Percentiles rank a stretch among this genome's conserved stretches.
These are phyloP conservation scores for Cinchona pubescens DNA, from an alignment of 257 asterid genomes.

Conservation along the genomic window DNA sequence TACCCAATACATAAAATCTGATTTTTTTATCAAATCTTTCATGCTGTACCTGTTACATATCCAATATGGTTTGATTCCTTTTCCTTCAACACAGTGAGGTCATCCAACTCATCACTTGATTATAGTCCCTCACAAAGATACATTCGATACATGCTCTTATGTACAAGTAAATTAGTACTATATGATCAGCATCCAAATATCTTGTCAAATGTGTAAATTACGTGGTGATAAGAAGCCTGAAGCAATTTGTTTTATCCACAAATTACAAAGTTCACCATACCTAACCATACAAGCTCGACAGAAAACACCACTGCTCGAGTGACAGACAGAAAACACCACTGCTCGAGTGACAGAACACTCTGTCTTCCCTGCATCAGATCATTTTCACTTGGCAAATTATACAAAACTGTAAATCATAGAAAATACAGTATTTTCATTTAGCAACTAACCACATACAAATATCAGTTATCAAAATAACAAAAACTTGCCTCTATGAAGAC, in stretches of 20 bases:
- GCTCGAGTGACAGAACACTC: conserved; percentile 87
- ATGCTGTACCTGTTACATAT: conserved; percentile 74
- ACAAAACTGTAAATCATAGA: neutral
- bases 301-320: conserved; percentile 63
- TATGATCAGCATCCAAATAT: neutral
- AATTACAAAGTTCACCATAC: conserved; percentile 45
- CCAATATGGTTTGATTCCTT: conserved; percentile 72
- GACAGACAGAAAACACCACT: conserved; percentile 66
- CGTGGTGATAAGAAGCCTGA: neutral
- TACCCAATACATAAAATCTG: conserved; percentile 50
- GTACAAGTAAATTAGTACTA: too few species aligned
- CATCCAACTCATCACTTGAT: conserved; percentile 76
- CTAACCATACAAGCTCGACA: conserved; percentile 85
- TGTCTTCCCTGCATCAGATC: conserved; percentile 63
- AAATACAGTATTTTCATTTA: neutral
- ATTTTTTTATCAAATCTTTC: neutral
- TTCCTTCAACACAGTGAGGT: conserved; percentile 72
- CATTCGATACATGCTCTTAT: too few species aligned
- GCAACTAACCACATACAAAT: conserved; percentile 61
- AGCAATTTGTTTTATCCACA: neutral
- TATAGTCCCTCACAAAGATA: too few species aligned
- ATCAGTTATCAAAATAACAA: too few species aligned
- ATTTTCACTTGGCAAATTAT: neutral
- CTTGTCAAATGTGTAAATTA: neutral
- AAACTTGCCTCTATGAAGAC: too few species aligned